phyloP scores from a whole-genome alignment of 805 yeast species.

The Candida insectorum region DNA sequence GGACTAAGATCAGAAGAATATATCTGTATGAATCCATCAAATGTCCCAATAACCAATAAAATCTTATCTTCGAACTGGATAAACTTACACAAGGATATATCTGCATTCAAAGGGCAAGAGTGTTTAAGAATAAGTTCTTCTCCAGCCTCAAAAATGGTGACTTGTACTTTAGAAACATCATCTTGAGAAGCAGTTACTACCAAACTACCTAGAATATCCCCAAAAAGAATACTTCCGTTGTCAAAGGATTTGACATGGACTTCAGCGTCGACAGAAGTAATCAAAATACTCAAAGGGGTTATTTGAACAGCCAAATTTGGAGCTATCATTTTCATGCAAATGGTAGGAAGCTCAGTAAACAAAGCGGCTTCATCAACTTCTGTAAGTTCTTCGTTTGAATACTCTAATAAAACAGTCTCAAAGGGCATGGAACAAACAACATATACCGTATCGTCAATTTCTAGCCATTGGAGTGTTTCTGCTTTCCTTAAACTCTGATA shows the following conservation, averaged over 20 bases:
- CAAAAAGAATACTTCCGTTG: slow-evolving; percentile 1
- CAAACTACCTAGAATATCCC: slow-evolving; percentile 1
- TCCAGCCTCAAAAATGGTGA: too few relatives aligned
- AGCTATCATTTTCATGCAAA: slow-evolving; percentile 10
- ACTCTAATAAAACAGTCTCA: slow-evolving; percentile 34
- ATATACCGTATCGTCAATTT: slow-evolving; percentile 16
- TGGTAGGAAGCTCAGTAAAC: slow-evolving; percentile 15
- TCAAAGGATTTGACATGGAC: neutral
- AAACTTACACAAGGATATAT: too few relatives aligned
- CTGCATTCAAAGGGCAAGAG: too few relatives aligned
- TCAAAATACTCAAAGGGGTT: slow-evolving; percentile 13
- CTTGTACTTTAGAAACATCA: too few relatives aligned
- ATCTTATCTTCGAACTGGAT: too few relatives aligned
- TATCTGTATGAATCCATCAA: slow-evolving; percentile 14
- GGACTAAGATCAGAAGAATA: neutral
- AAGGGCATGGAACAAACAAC: slow-evolving; percentile 37
- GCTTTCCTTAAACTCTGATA: slow-evolving; percentile 32
- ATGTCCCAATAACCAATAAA: too few relatives aligned
- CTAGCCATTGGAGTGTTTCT: slow-evolving; percentile 15
- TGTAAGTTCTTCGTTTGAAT: slow-evolving; percentile 18
- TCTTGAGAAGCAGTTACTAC: slow-evolving; percentile 1
- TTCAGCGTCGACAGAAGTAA: slow-evolving; percentile 7
- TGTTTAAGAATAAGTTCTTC: too few relatives aligned
- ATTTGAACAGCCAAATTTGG: slow-evolving; percentile 23
- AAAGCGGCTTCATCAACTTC: slow-evolving; percentile 22